Evolutionary conservation across 495 filamentous ascomycete species (phyloP).

Genomic region (Acidiella bohemica): DNA sequence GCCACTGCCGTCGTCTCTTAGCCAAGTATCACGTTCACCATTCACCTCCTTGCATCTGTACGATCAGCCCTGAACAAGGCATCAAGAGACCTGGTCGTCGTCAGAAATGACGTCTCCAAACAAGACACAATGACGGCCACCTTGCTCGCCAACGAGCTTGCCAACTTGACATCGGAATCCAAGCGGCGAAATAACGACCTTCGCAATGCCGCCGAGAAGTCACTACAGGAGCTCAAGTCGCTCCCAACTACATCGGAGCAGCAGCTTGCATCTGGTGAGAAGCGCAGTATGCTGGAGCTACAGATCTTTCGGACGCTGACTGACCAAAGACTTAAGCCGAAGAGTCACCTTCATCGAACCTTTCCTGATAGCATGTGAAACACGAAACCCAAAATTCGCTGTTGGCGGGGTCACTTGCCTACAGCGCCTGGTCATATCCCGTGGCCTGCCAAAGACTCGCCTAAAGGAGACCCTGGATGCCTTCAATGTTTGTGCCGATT

Average conservation of each 20-base stretch:
- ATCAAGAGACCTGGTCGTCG: background rate
- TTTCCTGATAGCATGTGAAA: slow-evolving; percentile 82
- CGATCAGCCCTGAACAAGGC: too few species aligned
- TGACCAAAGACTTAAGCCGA: slow-evolving; percentile 61
- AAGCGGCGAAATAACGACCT: slow-evolving; percentile 85
- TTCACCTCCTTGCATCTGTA: background rate
- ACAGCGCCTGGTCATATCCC: slow-evolving; percentile 71
- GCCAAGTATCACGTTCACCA: too few species aligned
- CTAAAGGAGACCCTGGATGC: slow-evolving; percentile 77
- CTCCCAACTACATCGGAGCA: slow-evolving; percentile 64
- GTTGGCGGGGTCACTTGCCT: slow-evolving; percentile 75
- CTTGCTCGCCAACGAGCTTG: slow-evolving; percentile 76
- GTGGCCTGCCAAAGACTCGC: slow-evolving; percentile 56
- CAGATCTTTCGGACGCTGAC: slow-evolving; percentile 7
- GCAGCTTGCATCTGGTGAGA: slow-evolving; percentile 69
- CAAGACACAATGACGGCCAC: slow-evolving; percentile 64
- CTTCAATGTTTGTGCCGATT: slow-evolving; percentile 61
- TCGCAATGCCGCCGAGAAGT: slow-evolving; percentile 85
- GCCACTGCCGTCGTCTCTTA: too few species aligned
- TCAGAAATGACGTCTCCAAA: background rate
- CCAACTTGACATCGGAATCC: slow-evolving; percentile 87
- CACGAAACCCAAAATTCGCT: slow-evolving; percentile 76
- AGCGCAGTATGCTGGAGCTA: too few species aligned
- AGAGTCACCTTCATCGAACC: slow-evolving; percentile 75
- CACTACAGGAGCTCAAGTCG: slow-evolving; percentile 74